Percentiles rank a stretch among this genome's conserved stretches.
phyloP scores from a whole-genome alignment of 345 rosid genomes.

The Gossypium longicalyx region DNA sequence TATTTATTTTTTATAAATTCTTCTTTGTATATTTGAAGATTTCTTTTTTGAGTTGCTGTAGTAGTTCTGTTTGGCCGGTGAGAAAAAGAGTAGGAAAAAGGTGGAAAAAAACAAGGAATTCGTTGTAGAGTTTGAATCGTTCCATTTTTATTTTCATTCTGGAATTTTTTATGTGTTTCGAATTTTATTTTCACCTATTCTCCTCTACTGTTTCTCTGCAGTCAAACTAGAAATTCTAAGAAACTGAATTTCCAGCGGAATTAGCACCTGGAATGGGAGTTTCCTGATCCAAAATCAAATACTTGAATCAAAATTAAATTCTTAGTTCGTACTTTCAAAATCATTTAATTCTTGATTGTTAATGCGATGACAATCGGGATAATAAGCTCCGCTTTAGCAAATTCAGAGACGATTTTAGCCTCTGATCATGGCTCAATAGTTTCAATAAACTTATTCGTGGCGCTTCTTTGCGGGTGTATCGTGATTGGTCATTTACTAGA shows the following conservation, averaged over 20 bases:
- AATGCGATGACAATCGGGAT: conserved; percentile 35
- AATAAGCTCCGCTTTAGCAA: conserved; percentile 28
- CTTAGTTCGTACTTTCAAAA: background rate
- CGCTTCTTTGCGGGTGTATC: conserved; percentile 75
- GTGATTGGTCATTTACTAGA: conserved; percentile 80
- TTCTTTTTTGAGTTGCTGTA: background rate
- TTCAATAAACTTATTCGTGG: conserved; percentile 82
- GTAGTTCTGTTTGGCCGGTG: conserved; percentile 11
- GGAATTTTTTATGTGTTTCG: background rate
- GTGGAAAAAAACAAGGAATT: background rate
- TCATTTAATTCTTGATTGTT: background rate
- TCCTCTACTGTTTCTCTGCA: background rate
- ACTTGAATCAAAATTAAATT: background rate
- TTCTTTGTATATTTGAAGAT: background rate
- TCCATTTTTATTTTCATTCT: background rate
- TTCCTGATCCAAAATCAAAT: conserved; percentile 9
- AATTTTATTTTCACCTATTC: background rate
- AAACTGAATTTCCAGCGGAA: background rate
- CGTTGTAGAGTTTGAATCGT: background rate
- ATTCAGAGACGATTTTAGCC: conserved; percentile 24
- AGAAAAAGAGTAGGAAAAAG: background rate
- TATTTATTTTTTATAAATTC: background rate
- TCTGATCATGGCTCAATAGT: conserved; percentile 76
- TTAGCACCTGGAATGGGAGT: background rate
- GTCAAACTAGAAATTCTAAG: background rate